Conservation (phyloP, 2,329 filamentous ascomycete species). For the Zymoseptoria brevis region DNA sequence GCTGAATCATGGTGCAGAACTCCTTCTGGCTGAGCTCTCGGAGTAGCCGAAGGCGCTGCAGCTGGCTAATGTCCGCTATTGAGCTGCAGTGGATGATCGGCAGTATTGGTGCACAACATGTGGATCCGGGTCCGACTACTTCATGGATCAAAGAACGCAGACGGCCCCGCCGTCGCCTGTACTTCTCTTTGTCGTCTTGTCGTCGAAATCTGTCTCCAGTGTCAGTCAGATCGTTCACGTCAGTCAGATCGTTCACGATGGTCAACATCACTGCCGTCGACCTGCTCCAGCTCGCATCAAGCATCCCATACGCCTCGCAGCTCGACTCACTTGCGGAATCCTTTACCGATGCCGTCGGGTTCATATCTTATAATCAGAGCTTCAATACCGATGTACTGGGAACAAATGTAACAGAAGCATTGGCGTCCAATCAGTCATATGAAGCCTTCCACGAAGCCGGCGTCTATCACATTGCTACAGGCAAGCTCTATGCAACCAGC, state of each 20-base stretch:
- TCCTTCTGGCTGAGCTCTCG: background rate
- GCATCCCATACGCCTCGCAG: conserved; percentile 25
- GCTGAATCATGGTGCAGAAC: background rate
- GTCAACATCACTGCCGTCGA: conserved; percentile 30
- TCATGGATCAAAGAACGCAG: background rate
- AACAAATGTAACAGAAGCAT: conserved; percentile 22
- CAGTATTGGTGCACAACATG: background rate
- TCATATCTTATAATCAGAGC: conserved; percentile 24
- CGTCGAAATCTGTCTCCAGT: background rate
- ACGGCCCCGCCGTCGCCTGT: background rate
- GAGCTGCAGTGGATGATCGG: background rate
- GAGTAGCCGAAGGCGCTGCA: background rate
- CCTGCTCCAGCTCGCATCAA: conserved; percentile 25
- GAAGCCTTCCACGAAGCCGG: conserved; percentile 36
- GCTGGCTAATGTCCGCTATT: background rate
- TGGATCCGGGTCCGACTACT: background rate
- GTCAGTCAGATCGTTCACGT: background rate
- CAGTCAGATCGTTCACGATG: conserved; percentile 17
- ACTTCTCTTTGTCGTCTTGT: background rate
- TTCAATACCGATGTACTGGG: conserved; percentile 28
- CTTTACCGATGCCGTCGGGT: conserved; percentile 19
- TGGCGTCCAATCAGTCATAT: conserved; percentile 21
- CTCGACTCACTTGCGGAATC: conserved; percentile 23
- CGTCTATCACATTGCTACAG: conserved; percentile 28
- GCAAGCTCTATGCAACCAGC: conserved; percentile 37